Conservation (phyloP, 1,139 yeast species). For the Saccharomyces hybrid region DNA sequence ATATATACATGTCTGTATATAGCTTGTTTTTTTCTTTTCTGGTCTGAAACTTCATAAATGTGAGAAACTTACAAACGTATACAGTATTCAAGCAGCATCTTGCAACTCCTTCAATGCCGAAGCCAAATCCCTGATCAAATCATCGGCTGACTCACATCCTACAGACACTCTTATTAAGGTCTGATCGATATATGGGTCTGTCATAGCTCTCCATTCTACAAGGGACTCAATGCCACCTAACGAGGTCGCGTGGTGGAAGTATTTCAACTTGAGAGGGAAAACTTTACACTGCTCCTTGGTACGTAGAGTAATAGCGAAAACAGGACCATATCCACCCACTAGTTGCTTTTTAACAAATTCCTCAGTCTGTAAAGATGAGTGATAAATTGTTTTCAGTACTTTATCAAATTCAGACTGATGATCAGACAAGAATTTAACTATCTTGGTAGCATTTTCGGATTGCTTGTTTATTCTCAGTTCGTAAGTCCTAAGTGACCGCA, state of each 20-base stretch:
- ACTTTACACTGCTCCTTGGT: constrained; percentile 49
- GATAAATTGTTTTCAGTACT: constrained; percentile 47
- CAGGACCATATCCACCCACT: constrained; percentile 62
- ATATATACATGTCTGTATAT: constrained; percentile 2
- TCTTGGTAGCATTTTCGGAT: constrained; percentile 49
- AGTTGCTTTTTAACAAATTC: constrained; percentile 56
- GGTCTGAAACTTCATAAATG: background rate
- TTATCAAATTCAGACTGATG: constrained; percentile 40
- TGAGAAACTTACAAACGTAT: background rate
- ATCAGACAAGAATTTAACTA: constrained; percentile 52
- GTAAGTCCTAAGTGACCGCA: constrained; percentile 74
- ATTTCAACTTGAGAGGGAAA: constrained; percentile 60
- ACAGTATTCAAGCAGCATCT: constrained; percentile 3
- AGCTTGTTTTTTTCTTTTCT: background rate
- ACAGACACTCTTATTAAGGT: constrained; percentile 63
- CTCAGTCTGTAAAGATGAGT: constrained; percentile 70
- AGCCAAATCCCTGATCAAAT: constrained; percentile 59
- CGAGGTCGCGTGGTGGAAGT: constrained; percentile 85
- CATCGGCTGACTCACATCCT: constrained; percentile 71
- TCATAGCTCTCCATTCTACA: constrained; percentile 82
- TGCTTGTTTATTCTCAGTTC: constrained; percentile 65
- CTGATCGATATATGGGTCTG: constrained; percentile 51
- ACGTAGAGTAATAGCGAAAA: constrained; percentile 56
- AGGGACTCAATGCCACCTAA: constrained; percentile 91
- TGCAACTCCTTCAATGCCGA: constrained; percentile 34